phyloP scores from a whole-genome alignment of 129 eudicot genomes.

The Arctium lappa region DNA sequence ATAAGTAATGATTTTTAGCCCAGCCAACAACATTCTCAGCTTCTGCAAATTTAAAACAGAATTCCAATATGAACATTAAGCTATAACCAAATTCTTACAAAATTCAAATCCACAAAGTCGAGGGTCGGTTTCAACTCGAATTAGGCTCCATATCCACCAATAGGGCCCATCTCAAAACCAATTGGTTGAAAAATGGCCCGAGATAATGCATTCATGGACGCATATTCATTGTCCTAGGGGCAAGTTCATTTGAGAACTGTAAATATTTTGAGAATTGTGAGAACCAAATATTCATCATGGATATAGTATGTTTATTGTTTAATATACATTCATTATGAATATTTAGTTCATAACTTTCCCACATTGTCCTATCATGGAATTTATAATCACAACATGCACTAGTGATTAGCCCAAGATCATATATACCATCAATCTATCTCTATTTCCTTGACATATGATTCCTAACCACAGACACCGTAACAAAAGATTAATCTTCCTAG shows the following conservation, averaged over 20 bases:
- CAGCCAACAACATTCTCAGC: slow-evolving; percentile 97
- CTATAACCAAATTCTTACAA: slow-evolving; percentile 2
- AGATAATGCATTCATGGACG: neutral
- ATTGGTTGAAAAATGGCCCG: neutral
- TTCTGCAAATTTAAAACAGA: slow-evolving; percentile 45
- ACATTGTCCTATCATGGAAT: too few species aligned
- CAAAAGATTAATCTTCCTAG: too few species aligned
- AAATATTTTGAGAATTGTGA: too few species aligned
- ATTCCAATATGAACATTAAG: neutral
- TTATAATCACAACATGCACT: too few species aligned
- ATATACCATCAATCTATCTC: too few species aligned
- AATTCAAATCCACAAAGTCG: neutral
- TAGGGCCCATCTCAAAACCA: neutral
- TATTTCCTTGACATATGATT: too few species aligned
- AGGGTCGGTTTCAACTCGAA: neutral
- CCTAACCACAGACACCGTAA: too few species aligned
- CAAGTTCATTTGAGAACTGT: too few species aligned
- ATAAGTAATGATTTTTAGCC: slow-evolving; percentile 89
- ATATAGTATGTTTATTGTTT: neutral
- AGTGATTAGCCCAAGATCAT: too few species aligned
- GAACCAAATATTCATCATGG: neutral
- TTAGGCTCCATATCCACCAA: neutral
- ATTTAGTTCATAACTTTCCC: too few species aligned
- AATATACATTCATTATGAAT: too few species aligned
- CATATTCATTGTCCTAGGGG: neutral